A percentile compares a stretch with the other conserved stretches of the same genome.
Evolutionary conservation across 1,284 basidiomycete genomes (phyloP).

Genomic region (Ustilago esculenta): DNA sequence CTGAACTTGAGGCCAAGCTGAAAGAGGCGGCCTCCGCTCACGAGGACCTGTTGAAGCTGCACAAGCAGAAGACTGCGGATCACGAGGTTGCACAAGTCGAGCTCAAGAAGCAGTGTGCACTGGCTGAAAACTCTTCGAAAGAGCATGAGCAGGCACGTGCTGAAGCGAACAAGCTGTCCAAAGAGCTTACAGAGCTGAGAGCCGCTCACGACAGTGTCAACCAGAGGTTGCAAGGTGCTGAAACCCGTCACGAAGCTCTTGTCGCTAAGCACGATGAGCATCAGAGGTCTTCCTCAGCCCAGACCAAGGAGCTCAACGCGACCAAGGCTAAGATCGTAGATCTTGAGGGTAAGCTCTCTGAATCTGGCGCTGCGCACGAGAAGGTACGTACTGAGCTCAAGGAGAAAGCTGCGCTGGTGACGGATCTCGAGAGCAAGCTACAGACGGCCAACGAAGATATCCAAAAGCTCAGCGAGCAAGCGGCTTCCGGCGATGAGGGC

Average conservation of each 20-base stretch:
- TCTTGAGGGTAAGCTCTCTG: constrained; percentile 23
- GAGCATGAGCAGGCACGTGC: constrained; percentile 16
- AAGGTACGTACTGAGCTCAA: constrained; percentile 11
- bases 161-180: constrained; percentile 14
- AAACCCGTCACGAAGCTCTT: constrained; percentile 12
- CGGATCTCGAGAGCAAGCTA: constrained; percentile 30
- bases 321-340: constrained; percentile 9
- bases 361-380: constrained; percentile 4
- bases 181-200: constrained; percentile 12
- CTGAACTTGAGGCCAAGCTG: constrained; percentile 15
- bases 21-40: constrained; percentile 15
- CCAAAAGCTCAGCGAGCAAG: constrained; percentile 19
- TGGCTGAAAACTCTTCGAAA: constrained; percentile 10
- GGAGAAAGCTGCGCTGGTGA: constrained; percentile 5
- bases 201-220: constrained; percentile 18
- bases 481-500: constrained; percentile 14
- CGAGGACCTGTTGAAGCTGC: constrained; percentile 17
- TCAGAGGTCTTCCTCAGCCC: constrained; percentile 5
- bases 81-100: constrained; percentile 19
- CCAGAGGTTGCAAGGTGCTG: constrained; percentile 11
- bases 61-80: constrained; percentile 21
- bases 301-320: constrained; percentile 11
- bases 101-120: constrained; percentile 23
- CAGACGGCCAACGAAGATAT: constrained; percentile 4
- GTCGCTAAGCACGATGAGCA: constrained; percentile 17